Evolutionary conservation across 495 filamentous ascomycete genomes (phyloP).

Genomic region (Neurospora terricola): DNA sequence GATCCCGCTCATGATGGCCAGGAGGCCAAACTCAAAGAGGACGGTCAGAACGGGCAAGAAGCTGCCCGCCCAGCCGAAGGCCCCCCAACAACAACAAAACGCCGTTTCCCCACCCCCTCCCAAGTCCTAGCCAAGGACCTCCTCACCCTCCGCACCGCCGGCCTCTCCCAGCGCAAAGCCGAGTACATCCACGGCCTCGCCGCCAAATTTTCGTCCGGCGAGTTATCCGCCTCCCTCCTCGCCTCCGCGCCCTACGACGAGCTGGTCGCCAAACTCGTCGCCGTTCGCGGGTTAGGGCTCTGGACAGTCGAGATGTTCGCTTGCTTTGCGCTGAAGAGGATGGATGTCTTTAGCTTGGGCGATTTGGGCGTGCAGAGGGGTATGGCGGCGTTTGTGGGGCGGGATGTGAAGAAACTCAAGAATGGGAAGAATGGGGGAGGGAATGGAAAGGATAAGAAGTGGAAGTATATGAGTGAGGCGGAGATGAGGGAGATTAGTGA

Average conservation of each 20-base stretch:
- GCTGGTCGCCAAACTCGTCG: slow-evolving; percentile 67
- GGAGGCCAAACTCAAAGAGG: not conserved
- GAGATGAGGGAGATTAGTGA: slow-evolving; percentile 83
- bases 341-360: slow-evolving; percentile 76
- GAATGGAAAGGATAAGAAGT: slow-evolving; percentile 86
- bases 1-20: not conserved
- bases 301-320: slow-evolving; percentile 99
- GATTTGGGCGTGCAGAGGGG: slow-evolving; percentile 93
- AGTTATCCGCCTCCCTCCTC: slow-evolving; percentile 66
- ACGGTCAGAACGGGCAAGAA: slow-evolving; percentile 4
- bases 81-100: slow-evolving; percentile 16
- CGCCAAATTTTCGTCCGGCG: slow-evolving; percentile 64
- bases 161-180: slow-evolving; percentile 84
- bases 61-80: not conserved
- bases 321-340: slow-evolving; percentile 79
- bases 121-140: slow-evolving; percentile 54
- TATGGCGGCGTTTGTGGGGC: slow-evolving; percentile 79
- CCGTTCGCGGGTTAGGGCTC: slow-evolving; percentile 73
- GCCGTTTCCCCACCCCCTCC: slow-evolving; percentile 63
- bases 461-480: slow-evolving; percentile 91
- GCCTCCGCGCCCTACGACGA: slow-evolving; percentile 75
- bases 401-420: slow-evolving; percentile 77
- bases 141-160: slow-evolving; percentile 64
- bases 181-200: slow-evolving; percentile 86
- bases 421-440: slow-evolving; percentile 53